A percentile compares a stretch with the other conserved stretches of the same genome.
Evolutionary conservation across 768 basidiomycete species (phyloP).

Genomic region (Ramaria sp.): DNA sequence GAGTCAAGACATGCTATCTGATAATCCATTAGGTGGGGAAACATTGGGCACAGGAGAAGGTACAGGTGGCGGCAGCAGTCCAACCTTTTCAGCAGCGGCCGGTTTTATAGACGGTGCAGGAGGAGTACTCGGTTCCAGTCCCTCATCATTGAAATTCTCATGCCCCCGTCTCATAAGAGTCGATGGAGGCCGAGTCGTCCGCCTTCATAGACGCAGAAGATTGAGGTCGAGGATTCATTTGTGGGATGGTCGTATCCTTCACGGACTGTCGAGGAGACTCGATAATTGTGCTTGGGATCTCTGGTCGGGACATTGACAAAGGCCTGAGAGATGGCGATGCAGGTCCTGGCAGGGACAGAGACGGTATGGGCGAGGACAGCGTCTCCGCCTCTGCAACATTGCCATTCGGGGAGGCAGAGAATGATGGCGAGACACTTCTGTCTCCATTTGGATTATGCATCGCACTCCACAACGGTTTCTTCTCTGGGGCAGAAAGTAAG

Average conservation of each 20-base stretch:
- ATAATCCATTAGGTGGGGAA: not conserved
- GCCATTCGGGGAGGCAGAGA: not conserved
- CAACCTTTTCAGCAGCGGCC: conserved; percentile 11
- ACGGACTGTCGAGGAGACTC: conserved; percentile 2
- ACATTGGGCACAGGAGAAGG: not conserved
- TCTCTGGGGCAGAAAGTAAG: not conserved
- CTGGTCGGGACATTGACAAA: not conserved
- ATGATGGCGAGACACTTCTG: not conserved
- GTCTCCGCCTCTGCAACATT: not conserved
- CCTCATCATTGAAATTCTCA: conserved; percentile 35
- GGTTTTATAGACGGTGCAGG: conserved; percentile 12
- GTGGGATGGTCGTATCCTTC: not conserved
- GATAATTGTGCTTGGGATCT: not conserved
- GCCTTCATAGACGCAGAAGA: conserved; percentile 6
- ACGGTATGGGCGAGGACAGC: not conserved
- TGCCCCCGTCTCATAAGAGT: conserved; percentile 59
- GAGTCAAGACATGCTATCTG: too few relatives aligned
- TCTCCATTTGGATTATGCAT: conserved; percentile 5
- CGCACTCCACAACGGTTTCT: conserved; percentile 9
- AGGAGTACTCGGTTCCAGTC: not conserved
- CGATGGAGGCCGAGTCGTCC: conserved; percentile 40
- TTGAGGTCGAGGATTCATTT: not conserved
- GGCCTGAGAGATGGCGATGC: not conserved
- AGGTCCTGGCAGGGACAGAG: not conserved
- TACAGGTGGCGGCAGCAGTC: not conserved